Evolutionary conservation across 148 eudicot species (phyloP), one percentile per base, ranked within the genome.

Genomic region (Camellia granthamiana): DNA sequence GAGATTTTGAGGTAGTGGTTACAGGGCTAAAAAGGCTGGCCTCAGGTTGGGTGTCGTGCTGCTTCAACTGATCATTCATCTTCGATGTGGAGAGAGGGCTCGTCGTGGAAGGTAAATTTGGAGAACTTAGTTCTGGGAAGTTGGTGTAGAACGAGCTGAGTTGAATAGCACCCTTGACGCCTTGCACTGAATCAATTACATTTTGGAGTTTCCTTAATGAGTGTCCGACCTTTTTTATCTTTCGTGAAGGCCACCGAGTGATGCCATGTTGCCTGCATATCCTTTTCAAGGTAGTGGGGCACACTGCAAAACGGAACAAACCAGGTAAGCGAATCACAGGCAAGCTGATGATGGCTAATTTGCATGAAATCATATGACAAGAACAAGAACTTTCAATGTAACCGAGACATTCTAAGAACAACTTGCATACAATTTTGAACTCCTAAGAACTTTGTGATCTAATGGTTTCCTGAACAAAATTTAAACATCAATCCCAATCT

Each of bases 231-330:
- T 96, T 96, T 89, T 93, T 93, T 84, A 93, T 91, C 93, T 96
- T 96, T 81, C 98, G 80, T 21, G 99, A 96, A 72, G 99, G 99
- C 99, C 99, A 96, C 72, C 98, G 86, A 46, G 89, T 88, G 67
- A 96, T 96, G 54, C 99, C 98, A 38, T 92, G 97, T 72, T 96
- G 97, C 81, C 99, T 90, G 80, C 99, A 96, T 84, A 96, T 93
- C 84, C 99, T 89, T 85, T 96, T 96, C 86, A 96, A 83, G 47
- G 99, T 96, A 38, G 99, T 93, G 11, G 98, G 97, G 85, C 99
- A 93, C 76, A 96, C 99, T 96, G 86, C 87, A 89, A 77, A 67
- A 47, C 42, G 54, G 61, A 78, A 49, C 52, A 49, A 74, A 82
- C 62, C 7, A 43, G 49, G 38, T 77, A 56, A 56, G 38, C 18